Evolutionary conservation across 345 rosid genomes (phyloP), one percentile per base, ranked within the genome.

Genomic region (Eucalyptus curtisii): DNA sequence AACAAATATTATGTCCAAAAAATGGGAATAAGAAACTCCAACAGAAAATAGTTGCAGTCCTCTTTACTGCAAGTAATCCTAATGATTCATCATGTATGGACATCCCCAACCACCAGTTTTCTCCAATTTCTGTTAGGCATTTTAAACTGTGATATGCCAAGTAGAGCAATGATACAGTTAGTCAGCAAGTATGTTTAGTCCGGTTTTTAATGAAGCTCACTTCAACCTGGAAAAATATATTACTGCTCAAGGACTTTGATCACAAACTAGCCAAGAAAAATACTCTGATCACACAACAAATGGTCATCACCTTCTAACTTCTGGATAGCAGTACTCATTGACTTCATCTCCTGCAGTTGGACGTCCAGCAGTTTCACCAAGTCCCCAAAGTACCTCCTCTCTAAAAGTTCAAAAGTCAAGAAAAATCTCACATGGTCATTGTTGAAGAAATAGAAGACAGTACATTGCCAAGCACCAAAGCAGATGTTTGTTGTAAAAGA

Each of bases 281-380:
- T 76, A 76, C 9, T 76, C 71, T 86, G 85, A 90, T 89, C 24
- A 88, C 30, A 76, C 27, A 80, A 49, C 27, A 89, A 89, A 85
- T 88, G 44, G 53, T 24, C 64, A 48, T 40, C 92, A 95, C 99
- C 99, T 95, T 97, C 97, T 86, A 98, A 92, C 49, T 90, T 94
- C 89, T 90, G 92, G 88, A 98, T 92, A 82, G 95, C 90, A 86
- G 87, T 91, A 89, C 95, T 93, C 96, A 98, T 91, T 20, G 96
- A 93, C 95, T 93, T 97, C 95, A 98, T 95, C 93, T 98, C 99
- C 92, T 91, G 95, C 82, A 95, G 94, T 94, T 98, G 99, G 88
- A 89, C 88, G 52, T 94, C 97, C 90, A 97, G 91, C 91, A 94
- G 92, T 90, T 90, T 93, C 92, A 71, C 92, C 71, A 98, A 90